Base-by-base conservation (phyloP, 208 protist species). In the Leishmania martiniquensis region DNA sequence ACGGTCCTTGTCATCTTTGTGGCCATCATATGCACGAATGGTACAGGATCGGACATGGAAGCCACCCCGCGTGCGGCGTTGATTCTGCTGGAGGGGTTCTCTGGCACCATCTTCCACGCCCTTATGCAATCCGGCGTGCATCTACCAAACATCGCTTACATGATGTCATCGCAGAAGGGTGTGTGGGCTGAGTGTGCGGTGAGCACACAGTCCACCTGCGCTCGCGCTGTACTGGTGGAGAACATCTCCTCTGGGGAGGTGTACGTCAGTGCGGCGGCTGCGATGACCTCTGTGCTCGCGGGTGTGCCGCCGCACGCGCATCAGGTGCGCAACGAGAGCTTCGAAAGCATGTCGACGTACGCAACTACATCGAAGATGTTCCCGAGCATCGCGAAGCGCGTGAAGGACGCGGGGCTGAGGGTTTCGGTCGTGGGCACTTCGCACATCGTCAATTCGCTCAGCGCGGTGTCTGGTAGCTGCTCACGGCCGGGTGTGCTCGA, bases 71-170 rank as follows among this genome's bases (percentile, higher is more conserved):
- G 90, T 25, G 92, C 85, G 15, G 90, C 86, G 25, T 42, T 96
- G 2, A 82, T 96, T 29, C 80, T 96, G 42, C 54, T 96, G 47
- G 92, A 96, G 57, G 92, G 92, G 29, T 89, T 94, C 65, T 85
- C 81, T 22, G 92, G 89, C 34, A 83, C 76, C 15, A 65, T 87
- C 51, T 94, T 96, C 68, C 70, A 91, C 29, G 69, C 78, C 25
- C 68, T 96, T 49, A 76, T 92, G 62, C 67, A 81, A 66, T 77
- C 77, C 22, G 81, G 77, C 7, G 81, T 86, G 49, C 87, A 92
- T 39, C 57, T 91, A n/a, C 89, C 92, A 13, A 90, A 96, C 77
- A 85, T 95, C 20, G 82, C 72, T 12, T 52, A 71, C n/a, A 77
- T 94, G 78, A 71, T 92, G 37, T 60, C 55, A 0, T 57, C 70